Conservation (phyloP, 257 asterid genomes). For the Eucommia ulmoides region DNA sequence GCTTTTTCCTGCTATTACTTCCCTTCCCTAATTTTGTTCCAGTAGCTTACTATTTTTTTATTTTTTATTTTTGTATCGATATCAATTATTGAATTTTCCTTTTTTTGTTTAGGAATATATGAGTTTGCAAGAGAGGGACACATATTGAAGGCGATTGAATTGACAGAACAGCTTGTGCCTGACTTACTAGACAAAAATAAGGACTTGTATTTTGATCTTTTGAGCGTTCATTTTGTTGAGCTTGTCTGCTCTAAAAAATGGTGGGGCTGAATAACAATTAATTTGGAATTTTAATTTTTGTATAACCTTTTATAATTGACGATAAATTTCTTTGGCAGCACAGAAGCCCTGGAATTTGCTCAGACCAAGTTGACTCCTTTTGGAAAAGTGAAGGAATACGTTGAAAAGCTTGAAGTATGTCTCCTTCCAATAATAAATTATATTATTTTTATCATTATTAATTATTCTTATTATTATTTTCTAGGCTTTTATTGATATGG, state of each 20-base stretch:
- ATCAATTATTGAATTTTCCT: no score
- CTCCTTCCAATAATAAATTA: slow-evolving; percentile 3
- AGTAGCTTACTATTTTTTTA: no score
- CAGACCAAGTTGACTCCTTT: slow-evolving; percentile 64
- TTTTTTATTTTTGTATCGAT: no score
- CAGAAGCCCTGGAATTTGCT: slow-evolving; percentile 85
- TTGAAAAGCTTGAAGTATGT: slow-evolving; percentile 68
- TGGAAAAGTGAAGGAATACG: slow-evolving; percentile 63
- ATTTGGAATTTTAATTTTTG: no score
- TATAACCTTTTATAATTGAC: no score
- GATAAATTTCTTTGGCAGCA: slow-evolving; percentile 46
- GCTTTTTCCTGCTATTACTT: background rate
- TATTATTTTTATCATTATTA: background rate
- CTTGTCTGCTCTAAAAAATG: slow-evolving; percentile 59
- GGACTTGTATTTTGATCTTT: slow-evolving; percentile 80
- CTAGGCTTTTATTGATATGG: background rate
- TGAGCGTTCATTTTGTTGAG: slow-evolving; percentile 75
- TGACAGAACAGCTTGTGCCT: slow-evolving; percentile 60
- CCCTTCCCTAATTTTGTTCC: no score
- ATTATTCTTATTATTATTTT: slow-evolving; percentile 1
- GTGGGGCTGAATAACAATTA: slow-evolving; percentile 37
- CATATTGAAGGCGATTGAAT: slow-evolving; percentile 71
- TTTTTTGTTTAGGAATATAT: slow-evolving; percentile 49
- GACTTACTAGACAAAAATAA: slow-evolving; percentile 61
- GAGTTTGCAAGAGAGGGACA: slow-evolving; percentile 45